phyloP scores from a whole-genome alignment of 306 rosid species.

The Astragalus glycyphyllos region DNA sequence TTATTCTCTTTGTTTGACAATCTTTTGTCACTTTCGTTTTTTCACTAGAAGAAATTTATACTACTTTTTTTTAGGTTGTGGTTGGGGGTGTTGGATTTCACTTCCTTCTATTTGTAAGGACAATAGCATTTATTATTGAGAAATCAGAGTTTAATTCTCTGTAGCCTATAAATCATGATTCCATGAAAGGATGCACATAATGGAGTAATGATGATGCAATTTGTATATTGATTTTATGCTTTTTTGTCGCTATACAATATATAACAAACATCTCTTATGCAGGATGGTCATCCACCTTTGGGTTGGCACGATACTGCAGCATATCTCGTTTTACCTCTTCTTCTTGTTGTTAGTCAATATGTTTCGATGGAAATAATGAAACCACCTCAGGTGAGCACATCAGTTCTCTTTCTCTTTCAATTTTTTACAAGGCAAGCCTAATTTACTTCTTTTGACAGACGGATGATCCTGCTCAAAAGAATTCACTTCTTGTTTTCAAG shows the following conservation, averaged over 20 bases:
- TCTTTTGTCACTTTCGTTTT: slow-evolving; percentile 6
- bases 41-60: neutral
- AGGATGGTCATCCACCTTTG: slow-evolving; percentile 99
- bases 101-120: neutral
- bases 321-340: slow-evolving; percentile 93
- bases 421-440: slow-evolving; percentile 37
- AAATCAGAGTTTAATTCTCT: slow-evolving; percentile 2
- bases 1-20: slow-evolving; percentile 29
- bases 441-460: slow-evolving; percentile 71
- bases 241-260: slow-evolving; percentile 23
- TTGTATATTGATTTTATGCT: slow-evolving; percentile 25
- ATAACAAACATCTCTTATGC: slow-evolving; percentile 43
- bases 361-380: slow-evolving; percentile 98
- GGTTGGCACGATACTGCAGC: slow-evolving; percentile 95
- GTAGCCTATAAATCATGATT: neutral
- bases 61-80: neutral
- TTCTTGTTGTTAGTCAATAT: slow-evolving; percentile 81
- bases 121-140: slow-evolving; percentile 29
- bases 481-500: slow-evolving; percentile 86
- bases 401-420: slow-evolving; percentile 37
- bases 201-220: neutral
- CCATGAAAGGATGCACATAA: slow-evolving; percentile 20
- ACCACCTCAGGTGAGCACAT: slow-evolving; percentile 85
- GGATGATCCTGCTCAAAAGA: slow-evolving; percentile 90
- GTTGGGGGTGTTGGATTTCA: slow-evolving; percentile 23